Base-by-base conservation (phyloP, 192 early-diverging fungal species). In the Gaertneriomyces semiglobifer region DNA sequence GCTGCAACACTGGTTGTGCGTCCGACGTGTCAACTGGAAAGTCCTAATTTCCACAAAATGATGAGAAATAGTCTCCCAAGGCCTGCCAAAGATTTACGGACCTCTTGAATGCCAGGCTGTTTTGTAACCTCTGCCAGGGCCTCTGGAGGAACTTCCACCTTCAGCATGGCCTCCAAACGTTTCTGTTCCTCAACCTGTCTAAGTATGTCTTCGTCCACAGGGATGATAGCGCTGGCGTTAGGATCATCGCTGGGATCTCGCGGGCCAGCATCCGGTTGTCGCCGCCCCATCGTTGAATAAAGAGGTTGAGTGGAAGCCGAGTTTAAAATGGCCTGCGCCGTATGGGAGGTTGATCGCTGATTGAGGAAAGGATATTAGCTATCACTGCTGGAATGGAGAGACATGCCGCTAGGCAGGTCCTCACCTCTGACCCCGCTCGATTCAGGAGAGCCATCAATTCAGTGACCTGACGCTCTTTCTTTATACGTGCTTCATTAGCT, bases 41-140 rank as follows among this genome's bases (percentile, higher is more conserved):
- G 60, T 70, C 68, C 68, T 70, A 25, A 20, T 33, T 5, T 4
- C 25, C 12, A 16, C 41, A 16, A n/a, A n/a, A 46, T 1, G 4
- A n/a, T 62, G 14, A 50, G 25, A 46, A 14, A 50, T 5, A 14
- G 14, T 4, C 14, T 58, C 56, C 5, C n/a, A 58, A 20, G 10
- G 16, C 33, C 5, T 44, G 56, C 16, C 56, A 33, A 19, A 12
- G 16, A 3, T 8, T 12, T 47, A 41, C 12, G n/a, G 16, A 68
- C 68, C 60, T 70, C 68, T 10, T n/a, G n/a, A 5, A 54, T 53
- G 8, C 53, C 47, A 3, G 51, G 25, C 42, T 70, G 45, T 19
- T 70, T 70, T 0, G 45, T 70, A n/a, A 70, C 43, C 20, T 63
- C 60, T 12, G 68, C 68, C 45, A 70, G 18, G n/a, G 68, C 68